Conservation (phyloP, 2,329 filamentous ascomycete genomes). For the Colletotrichum lupini region DNA sequence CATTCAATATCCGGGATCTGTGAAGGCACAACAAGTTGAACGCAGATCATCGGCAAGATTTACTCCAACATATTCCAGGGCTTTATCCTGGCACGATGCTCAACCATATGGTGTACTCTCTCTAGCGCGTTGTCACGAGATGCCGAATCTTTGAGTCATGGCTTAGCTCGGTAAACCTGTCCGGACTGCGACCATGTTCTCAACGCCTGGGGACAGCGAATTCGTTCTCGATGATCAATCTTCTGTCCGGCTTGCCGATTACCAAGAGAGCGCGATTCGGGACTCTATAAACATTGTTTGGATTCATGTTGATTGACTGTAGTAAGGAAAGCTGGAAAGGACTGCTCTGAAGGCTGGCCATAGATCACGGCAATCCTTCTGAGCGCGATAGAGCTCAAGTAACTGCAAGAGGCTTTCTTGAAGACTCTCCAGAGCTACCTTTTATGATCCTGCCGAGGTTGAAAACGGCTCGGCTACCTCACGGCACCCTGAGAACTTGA, state of each 20-base stretch:
- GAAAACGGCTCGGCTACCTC: not conserved
- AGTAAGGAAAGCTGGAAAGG: not conserved
- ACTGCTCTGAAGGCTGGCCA: too few species aligned
- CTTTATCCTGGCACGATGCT: not conserved
- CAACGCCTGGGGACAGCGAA: not conserved
- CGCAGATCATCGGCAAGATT: too few species aligned
- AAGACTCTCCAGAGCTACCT: not conserved
- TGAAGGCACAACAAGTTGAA: not conserved
- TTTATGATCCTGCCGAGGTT: not conserved
- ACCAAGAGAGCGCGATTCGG: too few species aligned
- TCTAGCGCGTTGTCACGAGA: not conserved
- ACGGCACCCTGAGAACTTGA: not conserved
- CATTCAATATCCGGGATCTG: not conserved
- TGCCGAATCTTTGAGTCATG: not conserved
- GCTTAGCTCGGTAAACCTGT: not conserved
- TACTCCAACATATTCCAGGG: not conserved
- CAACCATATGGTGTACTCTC: not conserved
- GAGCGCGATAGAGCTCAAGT: not conserved
- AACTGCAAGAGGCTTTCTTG: not conserved
- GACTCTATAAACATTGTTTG: rapidly evolving
- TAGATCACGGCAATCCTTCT: not conserved
- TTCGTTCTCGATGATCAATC: not conserved
- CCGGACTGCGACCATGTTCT: not conserved
- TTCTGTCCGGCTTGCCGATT: too few species aligned
- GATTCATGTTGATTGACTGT: not conserved